Percentiles rank a stretch among this genome's conserved stretches.
phyloP scores from a whole-genome alignment of 208 protist genomes.

The Crithidia fasciculata region DNA sequence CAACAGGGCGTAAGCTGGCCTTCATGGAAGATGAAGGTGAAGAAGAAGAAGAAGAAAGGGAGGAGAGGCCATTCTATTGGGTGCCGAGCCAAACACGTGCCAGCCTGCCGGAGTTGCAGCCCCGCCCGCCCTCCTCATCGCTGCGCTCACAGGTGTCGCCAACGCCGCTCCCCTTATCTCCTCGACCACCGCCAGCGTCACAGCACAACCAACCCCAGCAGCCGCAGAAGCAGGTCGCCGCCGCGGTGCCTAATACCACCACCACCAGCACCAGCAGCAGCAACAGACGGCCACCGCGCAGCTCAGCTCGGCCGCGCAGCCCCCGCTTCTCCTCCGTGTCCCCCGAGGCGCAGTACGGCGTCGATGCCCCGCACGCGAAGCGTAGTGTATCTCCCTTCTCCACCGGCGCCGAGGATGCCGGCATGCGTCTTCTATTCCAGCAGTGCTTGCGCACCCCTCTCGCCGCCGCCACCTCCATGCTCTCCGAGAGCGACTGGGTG shows the following conservation, averaged over 20 bases:
- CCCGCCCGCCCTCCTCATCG: conserved; percentile 5
- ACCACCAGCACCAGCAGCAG: background rate
- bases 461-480: conserved; percentile 13
- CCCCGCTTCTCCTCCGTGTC: background rate
- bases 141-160: background rate
- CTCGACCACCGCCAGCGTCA: background rate
- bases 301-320: background rate
- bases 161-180: background rate
- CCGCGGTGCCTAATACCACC: background rate
- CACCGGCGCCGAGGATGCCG: background rate
- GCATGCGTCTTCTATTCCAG: conserved; percentile 21
- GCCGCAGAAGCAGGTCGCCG: background rate
- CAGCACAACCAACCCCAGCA: background rate
- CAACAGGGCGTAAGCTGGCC: conserved; percentile 12
- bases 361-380: background rate
- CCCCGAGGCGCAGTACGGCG: background rate
- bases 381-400: background rate
- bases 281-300: conserved; percentile 1
- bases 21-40: conserved; percentile 7
- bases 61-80: background rate
- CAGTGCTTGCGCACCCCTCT: conserved; percentile 17
- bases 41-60: background rate
- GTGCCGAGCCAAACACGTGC: background rate
- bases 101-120: conserved; percentile 15
- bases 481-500: conserved; percentile 34